Conservation (phyloP, 257 asterid species). For the Solanum habrochaites region DNA sequence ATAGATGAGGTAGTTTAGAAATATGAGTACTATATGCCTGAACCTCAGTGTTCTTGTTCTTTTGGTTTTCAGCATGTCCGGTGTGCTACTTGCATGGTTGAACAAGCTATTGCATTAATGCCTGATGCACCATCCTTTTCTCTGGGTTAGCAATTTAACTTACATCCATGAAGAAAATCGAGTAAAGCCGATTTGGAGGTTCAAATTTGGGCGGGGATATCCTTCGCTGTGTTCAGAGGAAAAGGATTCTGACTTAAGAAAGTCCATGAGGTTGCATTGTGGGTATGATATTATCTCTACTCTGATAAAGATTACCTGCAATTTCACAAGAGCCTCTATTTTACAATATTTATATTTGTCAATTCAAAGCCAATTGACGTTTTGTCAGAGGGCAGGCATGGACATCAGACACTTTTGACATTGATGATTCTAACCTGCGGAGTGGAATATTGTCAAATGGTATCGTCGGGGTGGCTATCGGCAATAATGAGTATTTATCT, state of each 20-base stretch:
- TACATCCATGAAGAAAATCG: conserved; percentile 62
- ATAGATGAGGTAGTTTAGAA: not conserved
- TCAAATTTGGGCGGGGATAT: conserved; percentile 86
- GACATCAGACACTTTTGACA: conserved; percentile 68
- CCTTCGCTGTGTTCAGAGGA: conserved; percentile 68
- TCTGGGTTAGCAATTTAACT: conserved; percentile 50
- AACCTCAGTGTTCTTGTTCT: not conserved
- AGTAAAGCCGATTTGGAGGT: conserved; percentile 83
- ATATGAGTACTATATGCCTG: not conserved
- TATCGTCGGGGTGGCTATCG: conserved; percentile 82
- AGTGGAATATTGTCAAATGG: conserved; percentile 80
- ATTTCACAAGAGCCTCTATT: not conserved
- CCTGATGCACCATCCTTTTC: conserved; percentile 72
- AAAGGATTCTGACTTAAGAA: conserved; percentile 64
- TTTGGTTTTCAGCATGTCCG: conserved; percentile 67
- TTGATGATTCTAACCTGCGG: conserved; percentile 70
- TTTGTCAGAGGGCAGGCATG: conserved; percentile 86
- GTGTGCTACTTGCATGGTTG: conserved; percentile 90
- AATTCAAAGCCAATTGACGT: not conserved
- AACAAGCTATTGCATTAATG: conserved; percentile 57
- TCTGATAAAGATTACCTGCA: not conserved
- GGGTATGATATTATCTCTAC: conserved; percentile 48
- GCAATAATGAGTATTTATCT: conserved; percentile 70
- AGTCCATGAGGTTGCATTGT: conserved; percentile 81
- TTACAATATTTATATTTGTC: not conserved